Evolutionary conservation across 371 early-diverging fungal genomes (phyloP).

Genomic region (Vittaforma corneae): DNA sequence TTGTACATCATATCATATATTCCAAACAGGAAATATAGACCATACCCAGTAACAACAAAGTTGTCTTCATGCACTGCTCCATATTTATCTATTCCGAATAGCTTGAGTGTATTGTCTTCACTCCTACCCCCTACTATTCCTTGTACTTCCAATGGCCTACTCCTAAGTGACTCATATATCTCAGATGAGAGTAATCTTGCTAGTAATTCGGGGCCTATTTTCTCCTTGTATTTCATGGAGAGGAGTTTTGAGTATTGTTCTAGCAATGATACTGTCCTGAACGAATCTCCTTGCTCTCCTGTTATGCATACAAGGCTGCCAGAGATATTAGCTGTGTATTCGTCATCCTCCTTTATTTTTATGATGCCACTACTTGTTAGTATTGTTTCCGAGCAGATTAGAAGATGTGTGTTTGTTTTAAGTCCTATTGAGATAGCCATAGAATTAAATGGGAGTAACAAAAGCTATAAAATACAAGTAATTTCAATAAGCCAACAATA

Average conservation of each 20-base stretch:
- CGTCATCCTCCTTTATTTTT: conserved; percentile 13
- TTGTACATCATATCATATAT: conserved; percentile 6
- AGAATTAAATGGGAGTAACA: neutral
- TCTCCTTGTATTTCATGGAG: neutral
- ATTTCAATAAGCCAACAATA: neutral
- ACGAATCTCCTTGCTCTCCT: conserved; percentile 5
- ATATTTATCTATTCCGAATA: conserved; percentile 6
- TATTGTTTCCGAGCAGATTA: conserved; percentile 10
- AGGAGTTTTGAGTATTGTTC: neutral
- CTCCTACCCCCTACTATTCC: neutral
- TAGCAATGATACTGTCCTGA: neutral
- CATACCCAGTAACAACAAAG: conserved; percentile 21
- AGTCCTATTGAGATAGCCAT: conserved; percentile 15
- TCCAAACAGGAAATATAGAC: conserved; percentile 22
- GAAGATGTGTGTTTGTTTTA: neutral
- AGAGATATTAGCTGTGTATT: neutral
- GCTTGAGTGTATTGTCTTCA: neutral
- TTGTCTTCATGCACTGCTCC: conserved; percentile 12
- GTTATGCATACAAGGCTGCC: neutral
- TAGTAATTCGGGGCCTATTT: neutral
- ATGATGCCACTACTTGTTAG: neutral
- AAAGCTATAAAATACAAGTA: neutral
- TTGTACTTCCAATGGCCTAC: neutral
- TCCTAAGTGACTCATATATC: conserved; percentile 8
- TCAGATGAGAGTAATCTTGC: neutral